Conservation (phyloP, 139 green algal species). For the Spirogloea muscicola region DNA sequence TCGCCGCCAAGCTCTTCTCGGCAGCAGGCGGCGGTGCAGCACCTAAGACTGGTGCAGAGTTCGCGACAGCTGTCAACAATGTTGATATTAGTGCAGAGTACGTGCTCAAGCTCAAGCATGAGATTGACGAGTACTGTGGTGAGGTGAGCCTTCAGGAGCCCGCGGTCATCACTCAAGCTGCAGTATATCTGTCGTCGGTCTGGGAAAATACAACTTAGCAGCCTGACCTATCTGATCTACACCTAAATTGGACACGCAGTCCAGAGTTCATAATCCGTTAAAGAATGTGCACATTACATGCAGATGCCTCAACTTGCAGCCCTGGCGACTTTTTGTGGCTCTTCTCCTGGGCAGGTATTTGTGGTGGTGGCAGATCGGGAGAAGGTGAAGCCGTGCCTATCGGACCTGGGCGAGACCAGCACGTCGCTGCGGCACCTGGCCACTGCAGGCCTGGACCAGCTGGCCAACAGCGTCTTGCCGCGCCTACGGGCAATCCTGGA, state of each 20-base stretch:
- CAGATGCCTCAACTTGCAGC: too few species aligned
- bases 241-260: too few species aligned
- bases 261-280: too few species aligned
- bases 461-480: slow-evolving; percentile 65
- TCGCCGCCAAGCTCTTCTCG: slow-evolving; percentile 39
- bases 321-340: too few species aligned
- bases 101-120: slow-evolving; percentile 69
- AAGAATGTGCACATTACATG: too few species aligned
- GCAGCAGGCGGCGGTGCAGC: slow-evolving; percentile 16
- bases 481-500: slow-evolving; percentile 71
- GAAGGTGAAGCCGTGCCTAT: slow-evolving; percentile 63
- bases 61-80: slow-evolving; percentile 50
- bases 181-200: too few species aligned
- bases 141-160: slow-evolving; percentile 10
- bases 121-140: slow-evolving; percentile 65
- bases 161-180: too few species aligned
- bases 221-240: too few species aligned
- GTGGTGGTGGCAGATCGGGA: slow-evolving; percentile 60
- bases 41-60: slow-evolving; percentile 12
- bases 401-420: slow-evolving; percentile 76
- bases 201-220: too few species aligned
- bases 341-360: slow-evolving; percentile 65
- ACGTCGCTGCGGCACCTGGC: slow-evolving; percentile 62
- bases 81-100: slow-evolving; percentile 50
- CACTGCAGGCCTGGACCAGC: slow-evolving; percentile 61